Conservation (phyloP, 208 protist species). For the Wallacemonas rigidus region DNA sequence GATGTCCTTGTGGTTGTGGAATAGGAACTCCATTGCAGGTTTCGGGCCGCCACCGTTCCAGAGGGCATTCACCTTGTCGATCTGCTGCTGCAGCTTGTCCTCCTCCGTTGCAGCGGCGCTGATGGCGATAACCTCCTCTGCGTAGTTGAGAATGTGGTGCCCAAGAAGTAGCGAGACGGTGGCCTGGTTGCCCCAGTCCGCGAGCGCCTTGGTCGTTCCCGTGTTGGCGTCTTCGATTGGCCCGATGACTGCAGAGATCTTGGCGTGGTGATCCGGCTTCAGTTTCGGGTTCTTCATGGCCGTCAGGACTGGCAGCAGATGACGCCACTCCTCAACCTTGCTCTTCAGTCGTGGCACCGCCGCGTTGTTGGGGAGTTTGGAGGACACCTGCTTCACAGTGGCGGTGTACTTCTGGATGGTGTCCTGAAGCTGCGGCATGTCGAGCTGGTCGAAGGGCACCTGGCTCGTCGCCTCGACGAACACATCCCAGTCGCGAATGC, state of each 20-base stretch:
- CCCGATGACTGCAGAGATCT: conserved; percentile 80
- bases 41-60: conserved; percentile 93
- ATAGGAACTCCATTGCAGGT: conserved; percentile 91
- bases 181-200: conserved; percentile 79
- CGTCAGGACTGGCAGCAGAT: conserved; percentile 90
- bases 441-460: conserved; percentile 79
- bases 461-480: conserved; percentile 65
- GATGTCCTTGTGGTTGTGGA: conserved; percentile 93
- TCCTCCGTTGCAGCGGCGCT: conserved; percentile 95
- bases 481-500: conserved; percentile 83
- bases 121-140: conserved; percentile 91
- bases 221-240: conserved; percentile 62
- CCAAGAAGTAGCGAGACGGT: conserved; percentile 90
- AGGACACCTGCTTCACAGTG: conserved; percentile 90
- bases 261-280: conserved; percentile 81
- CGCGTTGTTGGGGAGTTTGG: conserved; percentile 78
- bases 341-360: conserved; percentile 83
- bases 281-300: conserved; percentile 94
- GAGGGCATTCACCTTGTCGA: conserved; percentile 94
- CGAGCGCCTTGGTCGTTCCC: conserved; percentile 52
- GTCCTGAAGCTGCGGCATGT: conserved; percentile 72
- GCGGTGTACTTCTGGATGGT: conserved; percentile 87
- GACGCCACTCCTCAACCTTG: conserved; percentile 93
- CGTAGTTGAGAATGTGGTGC: conserved; percentile 84
- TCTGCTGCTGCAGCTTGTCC: conserved; percentile 95